Percentiles rank a stretch among this genome's conserved stretches.
Evolutionary conservation across 306 rosid genomes (phyloP).

Genomic region (Heteromeles arbutifolia): DNA sequence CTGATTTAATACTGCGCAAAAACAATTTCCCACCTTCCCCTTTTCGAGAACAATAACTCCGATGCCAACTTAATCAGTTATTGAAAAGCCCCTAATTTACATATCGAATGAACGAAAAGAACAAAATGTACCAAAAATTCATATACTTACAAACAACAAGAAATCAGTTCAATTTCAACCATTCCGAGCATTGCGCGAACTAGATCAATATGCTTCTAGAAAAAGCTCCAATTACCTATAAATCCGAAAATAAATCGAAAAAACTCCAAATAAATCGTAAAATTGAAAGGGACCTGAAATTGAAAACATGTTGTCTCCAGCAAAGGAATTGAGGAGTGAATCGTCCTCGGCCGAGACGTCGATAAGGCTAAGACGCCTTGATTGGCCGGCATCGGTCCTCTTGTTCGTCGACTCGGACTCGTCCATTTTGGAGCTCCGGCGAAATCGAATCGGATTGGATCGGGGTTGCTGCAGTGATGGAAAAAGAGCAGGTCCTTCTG

Average conservation of each 20-base stretch:
- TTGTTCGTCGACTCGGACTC: slow-evolving; percentile 2
- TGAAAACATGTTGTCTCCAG: slow-evolving; percentile 22
- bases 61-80: neutral
- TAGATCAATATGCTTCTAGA: neutral
- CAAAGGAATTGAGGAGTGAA: slow-evolving; percentile 53
- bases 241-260: neutral
- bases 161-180: neutral
- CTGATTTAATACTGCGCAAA: neutral
- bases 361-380: slow-evolving; percentile 76
- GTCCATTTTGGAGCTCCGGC: slow-evolving; percentile 23
- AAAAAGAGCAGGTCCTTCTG: slow-evolving; percentile 1
- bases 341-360: slow-evolving; percentile 86
- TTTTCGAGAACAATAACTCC: neutral
- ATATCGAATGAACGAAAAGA: neutral
- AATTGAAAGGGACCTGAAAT: slow-evolving; percentile 36
- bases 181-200: neutral
- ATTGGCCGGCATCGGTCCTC: slow-evolving; percentile 24
- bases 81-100: too few species aligned
- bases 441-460: slow-evolving; percentile 8
- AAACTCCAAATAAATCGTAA: neutral
- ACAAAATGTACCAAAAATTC: neutral
- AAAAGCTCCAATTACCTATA: neutral
- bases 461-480: neutral
- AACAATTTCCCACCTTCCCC: neutral
- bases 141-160: neutral